phyloP scores from a whole-genome alignment of 2,329 filamentous ascomycete genomes.

The Truncatella angustata region DNA sequence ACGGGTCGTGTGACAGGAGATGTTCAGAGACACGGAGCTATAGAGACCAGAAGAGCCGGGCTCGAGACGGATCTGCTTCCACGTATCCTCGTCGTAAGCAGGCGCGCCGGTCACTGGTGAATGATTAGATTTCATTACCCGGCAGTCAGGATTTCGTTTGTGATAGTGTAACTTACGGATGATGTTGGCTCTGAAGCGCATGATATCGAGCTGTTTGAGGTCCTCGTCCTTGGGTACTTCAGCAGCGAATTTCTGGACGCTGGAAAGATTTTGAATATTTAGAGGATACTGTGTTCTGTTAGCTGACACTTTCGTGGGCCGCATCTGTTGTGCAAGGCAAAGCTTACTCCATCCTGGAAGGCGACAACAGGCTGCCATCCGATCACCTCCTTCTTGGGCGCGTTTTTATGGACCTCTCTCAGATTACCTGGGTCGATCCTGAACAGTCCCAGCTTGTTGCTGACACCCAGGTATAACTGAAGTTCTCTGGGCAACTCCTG shows the following conservation, averaged over 20 bases:
- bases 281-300: slow-evolving; percentile 58
- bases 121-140: too few relatives aligned
- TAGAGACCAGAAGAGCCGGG: slow-evolving; percentile 46
- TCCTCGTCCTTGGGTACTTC: slow-evolving; percentile 50
- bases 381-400: slow-evolving; percentile 54
- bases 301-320: background rate
- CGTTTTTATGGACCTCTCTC: slow-evolving; percentile 53
- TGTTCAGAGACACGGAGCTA: slow-evolving; percentile 43
- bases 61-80: slow-evolving; percentile 60
- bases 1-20: slow-evolving; percentile 65
- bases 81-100: slow-evolving; percentile 68
- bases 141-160: too few relatives aligned
- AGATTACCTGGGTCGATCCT: slow-evolving; percentile 58
- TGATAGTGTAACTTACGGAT: slow-evolving; percentile 45
- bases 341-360: slow-evolving; percentile 68
- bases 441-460: slow-evolving; percentile 66
- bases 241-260: slow-evolving; percentile 58
- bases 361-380: slow-evolving; percentile 65
- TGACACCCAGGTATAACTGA: slow-evolving; percentile 63
- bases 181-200: slow-evolving; percentile 71
- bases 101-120: slow-evolving; percentile 58
- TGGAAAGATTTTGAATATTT: slow-evolving; percentile 64
- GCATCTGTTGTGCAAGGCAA: background rate
- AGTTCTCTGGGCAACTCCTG: slow-evolving; percentile 61
- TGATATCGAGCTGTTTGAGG: slow-evolving; percentile 53